Base-by-base conservation (phyloP, 2,329 filamentous ascomycete genomes). In the Fusarium haematococcum region DNA sequence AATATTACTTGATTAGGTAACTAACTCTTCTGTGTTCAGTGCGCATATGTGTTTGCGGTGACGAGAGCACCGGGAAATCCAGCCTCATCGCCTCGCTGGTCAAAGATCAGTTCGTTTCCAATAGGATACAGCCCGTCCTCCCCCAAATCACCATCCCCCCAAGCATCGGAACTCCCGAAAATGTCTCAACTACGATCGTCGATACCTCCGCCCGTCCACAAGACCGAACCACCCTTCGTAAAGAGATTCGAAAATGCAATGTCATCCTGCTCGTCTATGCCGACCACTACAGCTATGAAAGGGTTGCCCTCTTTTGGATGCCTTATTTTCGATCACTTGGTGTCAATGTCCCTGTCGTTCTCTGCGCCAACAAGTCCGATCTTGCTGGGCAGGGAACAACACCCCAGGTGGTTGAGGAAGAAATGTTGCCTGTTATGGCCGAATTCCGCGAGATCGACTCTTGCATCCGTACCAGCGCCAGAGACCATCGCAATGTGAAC, bases 371-470 rank as follows among this genome's bases (percentile, higher is more conserved):
- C 87, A 99, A 99, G 84, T 94, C 95, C n/a, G 97, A 99, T 79
- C 87, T 98, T 63, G 90, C 91, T 4, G 90, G 89, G 4, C 92
- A 93, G 77, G 92, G 91, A 48, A 93, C 89, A 68, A 95, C 94
- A 10, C 89, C 94, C 0, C 94, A 98, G 81, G 93, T 98, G 10
- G 91, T 98, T 54, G 94, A 98, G 79, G 97, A 98, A 82, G 97
- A 99, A 85, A 98, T 99, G 95, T 88, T 98, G 35, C 97, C 97
- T 1, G 92, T 99, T 75, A 98, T 99, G 97, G 93, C 94, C 70
- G 97, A 99, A 84, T 99, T 98, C 85, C 96, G 98, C 81, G 97
- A 98, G 83, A 98, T 99, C 74, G 97, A 99, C 82, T 98, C 95
- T 1, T 99, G 97, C 84, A 98, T 99, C 80, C 91, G 97, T 65